These are phyloP conservation scores for Lecanicillium sp. DNA, from an alignment of 2,329 filamentous ascomycete species.

Conservation along the genomic window DNA sequence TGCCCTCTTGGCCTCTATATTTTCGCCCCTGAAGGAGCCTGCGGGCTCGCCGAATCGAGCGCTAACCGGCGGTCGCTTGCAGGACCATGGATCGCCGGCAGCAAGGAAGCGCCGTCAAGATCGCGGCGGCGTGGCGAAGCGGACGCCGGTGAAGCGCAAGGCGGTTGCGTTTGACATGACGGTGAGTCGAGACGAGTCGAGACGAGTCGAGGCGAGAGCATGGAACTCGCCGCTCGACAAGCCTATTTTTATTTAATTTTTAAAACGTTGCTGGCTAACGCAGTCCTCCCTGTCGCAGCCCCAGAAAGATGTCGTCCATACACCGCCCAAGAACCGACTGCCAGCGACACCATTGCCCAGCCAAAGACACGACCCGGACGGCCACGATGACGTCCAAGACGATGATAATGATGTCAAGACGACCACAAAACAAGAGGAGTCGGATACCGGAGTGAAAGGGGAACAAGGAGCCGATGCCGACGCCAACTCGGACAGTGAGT, in stretches of 20 bases:
- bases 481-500: not conserved
- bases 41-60: slow-evolving; percentile 2
- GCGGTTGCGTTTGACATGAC: slow-evolving; percentile 8
- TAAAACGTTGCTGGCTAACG: no score
- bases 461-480: not conserved
- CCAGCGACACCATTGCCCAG: no score
- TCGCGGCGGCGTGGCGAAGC: slow-evolving; percentile 1
- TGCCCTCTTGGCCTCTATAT: slow-evolving; percentile 4
- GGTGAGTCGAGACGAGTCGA: no score
- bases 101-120: not conserved
- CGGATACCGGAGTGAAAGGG: not conserved
- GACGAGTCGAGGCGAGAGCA: no score
- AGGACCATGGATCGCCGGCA: not conserved
- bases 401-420: no score
- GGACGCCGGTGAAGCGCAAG: not conserved
- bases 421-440: not conserved
- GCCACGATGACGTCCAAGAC: no score
- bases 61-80: slow-evolving; percentile 1
- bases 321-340: no score
- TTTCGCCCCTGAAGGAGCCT: slow-evolving; percentile 7
- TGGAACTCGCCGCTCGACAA: no score
- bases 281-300: no score
- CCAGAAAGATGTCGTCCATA: no score
- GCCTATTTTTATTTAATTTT: no score
- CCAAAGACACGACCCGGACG: no score